Evolutionary conservation across 345 rosid species (phyloP), one percentile per base, ranked within the genome.

Genomic region (Cardiospermum halicacabum): DNA sequence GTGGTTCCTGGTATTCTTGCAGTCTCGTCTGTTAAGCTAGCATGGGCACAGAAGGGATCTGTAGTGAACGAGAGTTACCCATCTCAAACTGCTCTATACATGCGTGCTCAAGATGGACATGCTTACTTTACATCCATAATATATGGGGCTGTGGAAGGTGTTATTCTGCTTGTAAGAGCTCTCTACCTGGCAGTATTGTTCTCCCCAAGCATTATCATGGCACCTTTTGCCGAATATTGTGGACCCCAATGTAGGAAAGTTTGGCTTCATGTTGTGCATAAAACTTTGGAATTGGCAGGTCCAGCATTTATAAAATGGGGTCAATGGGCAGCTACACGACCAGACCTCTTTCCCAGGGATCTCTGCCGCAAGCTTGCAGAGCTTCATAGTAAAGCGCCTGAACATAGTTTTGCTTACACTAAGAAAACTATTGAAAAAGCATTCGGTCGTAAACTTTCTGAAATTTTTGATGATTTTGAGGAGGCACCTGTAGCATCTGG

Each of bases 231-330:
- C 0, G 85, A 80, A 50, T 3, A 16, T 11, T 85, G 74, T 47
- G 98, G 98, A 43, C 64, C 85, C 22, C 64, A 72, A 11, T 91
- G 75, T 60, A 82, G 97, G 68, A 81, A 82, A 31, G 0, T 75
- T 27, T 85, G 87, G 89, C 88, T 84, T 68, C 83, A 75, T 70
- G 75, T 91, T 63, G 86, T 95, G 40, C 97, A 70, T 71, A 81
- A 83, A 15, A 85, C 96, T 8, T 74, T 95, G 66, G 97, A 87
- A 62, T 74, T 4, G 56, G 97, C 97, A 31, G 99, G 99, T 62
- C 99, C 99, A 56, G 99, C 99, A 34, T 91, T 95, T 66, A 95
- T 95, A 70, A 95, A 95, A 71, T 91, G 96, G 89, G 99, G 99
- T 22, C 99, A 95, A 61, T 95, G 99, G 97, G 90, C 97, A 21